Conservation (phyloP, 441 rosid species). For the Populus tomentosa region DNA sequence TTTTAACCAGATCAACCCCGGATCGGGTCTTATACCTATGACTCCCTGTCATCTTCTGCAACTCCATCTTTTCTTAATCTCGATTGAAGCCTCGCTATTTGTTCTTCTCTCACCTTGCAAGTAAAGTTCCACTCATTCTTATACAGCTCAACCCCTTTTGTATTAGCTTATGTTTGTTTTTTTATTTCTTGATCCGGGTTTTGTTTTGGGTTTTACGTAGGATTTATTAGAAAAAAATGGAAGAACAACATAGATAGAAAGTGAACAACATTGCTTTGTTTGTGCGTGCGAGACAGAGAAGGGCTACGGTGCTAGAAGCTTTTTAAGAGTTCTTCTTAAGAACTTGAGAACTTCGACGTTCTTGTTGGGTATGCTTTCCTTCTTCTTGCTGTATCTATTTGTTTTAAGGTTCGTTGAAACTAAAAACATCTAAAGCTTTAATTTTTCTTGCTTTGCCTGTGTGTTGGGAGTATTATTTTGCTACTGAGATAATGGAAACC, state of each 20-base stretch:
- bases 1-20: no score
- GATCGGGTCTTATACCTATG: no score
- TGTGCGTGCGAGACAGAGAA: background rate
- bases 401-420: background rate
- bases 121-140: no score
- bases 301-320: slow-evolving; percentile 47
- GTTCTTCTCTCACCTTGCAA: no score
- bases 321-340: slow-evolving; percentile 56
- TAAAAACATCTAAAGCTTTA: background rate
- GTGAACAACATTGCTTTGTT: background rate
- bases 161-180: background rate
- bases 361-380: slow-evolving; percentile 61
- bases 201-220: background rate
- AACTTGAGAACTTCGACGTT: slow-evolving; percentile 63
- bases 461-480: background rate
- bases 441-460: background rate
- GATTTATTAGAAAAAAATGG: background rate
- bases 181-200: no score
- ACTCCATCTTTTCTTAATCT: no score
- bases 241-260: no score
- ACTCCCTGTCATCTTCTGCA: no score
- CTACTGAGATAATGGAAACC: background rate
- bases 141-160: background rate
- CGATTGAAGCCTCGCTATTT: no score
- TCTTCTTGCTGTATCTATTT: background rate